These are phyloP conservation scores for Fusarium tjaetaba DNA, from an alignment of 2,329 filamentous ascomycete genomes.

Conservation along the genomic window DNA sequence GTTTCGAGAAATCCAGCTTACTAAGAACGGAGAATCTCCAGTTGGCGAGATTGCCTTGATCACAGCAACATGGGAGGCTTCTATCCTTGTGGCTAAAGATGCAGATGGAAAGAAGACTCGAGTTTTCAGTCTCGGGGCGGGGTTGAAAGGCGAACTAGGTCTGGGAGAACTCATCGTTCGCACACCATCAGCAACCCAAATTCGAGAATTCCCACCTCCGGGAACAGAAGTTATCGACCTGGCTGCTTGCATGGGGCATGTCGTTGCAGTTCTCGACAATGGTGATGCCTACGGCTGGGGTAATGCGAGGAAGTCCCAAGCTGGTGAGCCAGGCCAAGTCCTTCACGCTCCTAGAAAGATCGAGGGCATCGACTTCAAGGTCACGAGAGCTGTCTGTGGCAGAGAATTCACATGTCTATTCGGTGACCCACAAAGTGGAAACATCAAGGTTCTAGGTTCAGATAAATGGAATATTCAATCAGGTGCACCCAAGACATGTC, in stretches of 20 bases:
- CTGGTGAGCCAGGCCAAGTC: constrained; percentile 68
- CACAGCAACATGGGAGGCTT: constrained; percentile 83
- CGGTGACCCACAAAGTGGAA: constrained; percentile 62
- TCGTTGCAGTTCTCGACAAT: constrained; percentile 75
- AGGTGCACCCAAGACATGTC: constrained; percentile 61
- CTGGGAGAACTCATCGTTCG: constrained; percentile 64
- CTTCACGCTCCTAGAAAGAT: constrained; percentile 71
- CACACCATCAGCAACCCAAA: constrained; percentile 57
- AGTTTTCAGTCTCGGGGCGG: constrained; percentile 73
- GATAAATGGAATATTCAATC: constrained; percentile 77
- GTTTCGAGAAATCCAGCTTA: constrained; percentile 54
- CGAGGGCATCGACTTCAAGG: constrained; percentile 67
- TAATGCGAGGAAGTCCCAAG: constrained; percentile 83
- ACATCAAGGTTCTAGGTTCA: constrained; percentile 74
- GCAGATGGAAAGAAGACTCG: constrained; percentile 53
- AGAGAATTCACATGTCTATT: constrained; percentile 86
- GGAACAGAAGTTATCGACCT: constrained; percentile 70
- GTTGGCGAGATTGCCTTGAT: constrained; percentile 54
- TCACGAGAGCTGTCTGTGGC: constrained; percentile 76
- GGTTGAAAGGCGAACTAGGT: constrained; percentile 78
- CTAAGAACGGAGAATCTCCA: constrained; percentile 40
- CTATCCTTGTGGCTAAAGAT: constrained; percentile 67
- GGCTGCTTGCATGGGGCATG: constrained; percentile 80
- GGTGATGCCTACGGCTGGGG: constrained; percentile 91
- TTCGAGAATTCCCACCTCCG: constrained; percentile 72